Evolutionary conservation across 2,329 filamentous ascomycete genomes (phyloP).

Genomic region (Bipolaris cookei): DNA sequence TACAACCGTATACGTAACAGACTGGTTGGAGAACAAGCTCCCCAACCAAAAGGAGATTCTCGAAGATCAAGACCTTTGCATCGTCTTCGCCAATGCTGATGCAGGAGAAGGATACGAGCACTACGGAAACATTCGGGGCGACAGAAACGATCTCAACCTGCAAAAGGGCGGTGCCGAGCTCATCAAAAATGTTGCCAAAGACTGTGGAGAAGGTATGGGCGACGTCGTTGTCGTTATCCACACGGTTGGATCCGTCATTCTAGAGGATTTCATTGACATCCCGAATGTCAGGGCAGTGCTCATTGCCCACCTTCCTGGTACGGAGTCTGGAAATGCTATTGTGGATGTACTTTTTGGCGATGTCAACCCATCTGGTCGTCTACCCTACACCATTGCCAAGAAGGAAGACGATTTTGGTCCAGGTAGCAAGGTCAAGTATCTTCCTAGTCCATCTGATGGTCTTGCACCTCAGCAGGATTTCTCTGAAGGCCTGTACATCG

Average conservation of each 20-base stretch:
- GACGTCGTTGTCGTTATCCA: conserved; percentile 85
- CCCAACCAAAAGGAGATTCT: conserved; percentile 53
- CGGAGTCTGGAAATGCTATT: conserved; percentile 84
- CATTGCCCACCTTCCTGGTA: conserved; percentile 83
- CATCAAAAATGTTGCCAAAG: conserved; percentile 73
- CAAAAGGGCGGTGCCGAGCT: conserved; percentile 81
- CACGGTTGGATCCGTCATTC: conserved; percentile 79
- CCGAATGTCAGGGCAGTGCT: conserved; percentile 79
- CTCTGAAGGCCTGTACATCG: conserved; percentile 81
- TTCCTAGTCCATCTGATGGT: conserved; percentile 62
- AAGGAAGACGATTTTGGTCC: conserved; percentile 77
- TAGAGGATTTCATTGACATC: conserved; percentile 81
- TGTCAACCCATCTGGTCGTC: conserved; percentile 77
- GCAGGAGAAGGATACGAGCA: conserved; percentile 75
- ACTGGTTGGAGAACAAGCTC: conserved; percentile 64
- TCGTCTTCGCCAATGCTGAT: conserved; percentile 86
- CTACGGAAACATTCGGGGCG: conserved; percentile 65
- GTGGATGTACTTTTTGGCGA: conserved; percentile 80
- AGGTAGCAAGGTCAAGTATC: conserved; percentile 71
- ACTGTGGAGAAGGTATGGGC: conserved; percentile 65
- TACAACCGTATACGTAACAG: conserved; percentile 64
- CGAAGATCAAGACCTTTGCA: conserved; percentile 74
- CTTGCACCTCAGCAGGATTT: conserved; percentile 82
- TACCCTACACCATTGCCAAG: conserved; percentile 87
- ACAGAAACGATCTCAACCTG: conserved; percentile 76